phyloP scores from a whole-genome alignment of 75 land plant genomes.

The Picea sitchensis region DNA sequence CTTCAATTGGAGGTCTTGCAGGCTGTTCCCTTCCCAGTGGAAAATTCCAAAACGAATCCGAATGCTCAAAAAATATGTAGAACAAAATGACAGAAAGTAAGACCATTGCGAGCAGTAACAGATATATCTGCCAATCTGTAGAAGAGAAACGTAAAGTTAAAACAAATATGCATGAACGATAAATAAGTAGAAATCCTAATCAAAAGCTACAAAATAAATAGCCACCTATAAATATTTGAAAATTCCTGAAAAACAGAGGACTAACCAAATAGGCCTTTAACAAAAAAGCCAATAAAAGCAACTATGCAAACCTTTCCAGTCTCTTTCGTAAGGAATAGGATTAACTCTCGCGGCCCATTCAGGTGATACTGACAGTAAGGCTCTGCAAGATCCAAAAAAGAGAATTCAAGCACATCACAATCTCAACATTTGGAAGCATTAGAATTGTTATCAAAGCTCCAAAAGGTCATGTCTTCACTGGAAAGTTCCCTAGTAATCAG shows the following conservation, averaged over 20 bases:
- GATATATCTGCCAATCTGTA: constrained; percentile 86
- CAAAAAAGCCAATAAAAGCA: background rate
- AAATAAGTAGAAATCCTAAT: no score
- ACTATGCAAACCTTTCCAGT: constrained; percentile 69
- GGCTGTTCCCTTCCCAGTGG: constrained; percentile 45
- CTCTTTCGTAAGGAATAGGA: constrained; percentile 44
- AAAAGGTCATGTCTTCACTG: background rate
- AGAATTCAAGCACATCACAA: background rate
- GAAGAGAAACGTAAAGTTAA: background rate
- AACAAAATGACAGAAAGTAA: constrained; percentile 63
- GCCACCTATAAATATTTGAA: no score
- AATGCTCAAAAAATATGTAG: constrained; percentile 63
- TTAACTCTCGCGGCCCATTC: constrained; percentile 64
- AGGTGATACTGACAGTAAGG: constrained; percentile 52
- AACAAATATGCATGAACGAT: background rate
- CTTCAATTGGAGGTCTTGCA: constrained; percentile 22
- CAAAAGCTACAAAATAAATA: no score
- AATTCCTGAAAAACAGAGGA: no score
- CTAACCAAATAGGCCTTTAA: no score
- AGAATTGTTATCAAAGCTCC: background rate
- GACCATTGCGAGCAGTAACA: constrained; percentile 53
- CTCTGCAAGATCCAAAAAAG: constrained; percentile 35
- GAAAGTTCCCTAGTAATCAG: background rate
- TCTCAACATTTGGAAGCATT: background rate
- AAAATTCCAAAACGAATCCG: constrained; percentile 84